Percentiles rank a stretch among this genome's conserved stretches.
Conservation (phyloP, 495 filamentous ascomycete genomes). For the Xylaria cubensis region DNA sequence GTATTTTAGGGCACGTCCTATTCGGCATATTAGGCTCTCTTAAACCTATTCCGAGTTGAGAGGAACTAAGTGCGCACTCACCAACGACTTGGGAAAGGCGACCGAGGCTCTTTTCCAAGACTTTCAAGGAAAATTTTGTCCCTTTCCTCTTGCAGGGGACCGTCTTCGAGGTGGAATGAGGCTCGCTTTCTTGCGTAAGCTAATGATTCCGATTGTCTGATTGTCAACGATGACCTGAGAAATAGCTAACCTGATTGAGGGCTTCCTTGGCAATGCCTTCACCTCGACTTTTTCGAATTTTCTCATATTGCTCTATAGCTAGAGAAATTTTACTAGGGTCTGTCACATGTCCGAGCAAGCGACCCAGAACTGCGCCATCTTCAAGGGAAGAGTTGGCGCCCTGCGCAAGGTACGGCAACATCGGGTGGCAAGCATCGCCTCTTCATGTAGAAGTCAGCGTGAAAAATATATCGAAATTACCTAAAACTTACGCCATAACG, state of each 20-base stretch:
- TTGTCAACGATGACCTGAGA: not conserved
- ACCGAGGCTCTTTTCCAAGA: not conserved
- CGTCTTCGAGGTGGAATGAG: conserved; percentile 1
- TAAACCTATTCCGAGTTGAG: not conserved
- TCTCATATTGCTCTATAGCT: conserved; percentile 64
- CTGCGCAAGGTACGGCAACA: conserved; percentile 72
- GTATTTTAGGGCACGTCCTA: conserved; percentile 62
- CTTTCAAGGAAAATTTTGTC: not conserved
- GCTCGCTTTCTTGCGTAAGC: not conserved
- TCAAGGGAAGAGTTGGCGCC: conserved; percentile 62
- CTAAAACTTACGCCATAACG: conserved; percentile 4
- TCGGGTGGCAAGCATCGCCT: conserved; percentile 60
- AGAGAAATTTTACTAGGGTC: conserved; percentile 50
- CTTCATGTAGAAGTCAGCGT: not conserved
- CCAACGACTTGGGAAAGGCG: conserved; percentile 4
- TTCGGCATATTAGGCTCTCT: conserved; percentile 15
- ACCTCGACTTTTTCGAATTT: conserved; percentile 64
- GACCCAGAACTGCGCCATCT: conserved; percentile 60
- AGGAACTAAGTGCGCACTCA: not conserved
- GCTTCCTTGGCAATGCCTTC: conserved; percentile 60
- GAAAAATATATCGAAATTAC: not conserved
- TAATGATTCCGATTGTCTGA: not conserved
- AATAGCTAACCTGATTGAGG: not conserved
- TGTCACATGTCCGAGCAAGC: conserved; percentile 60
- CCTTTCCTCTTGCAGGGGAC: not conserved